These are phyloP conservation scores for Hygrophila difformis DNA, from an alignment of 257 asterid species.

Conservation along the genomic window DNA sequence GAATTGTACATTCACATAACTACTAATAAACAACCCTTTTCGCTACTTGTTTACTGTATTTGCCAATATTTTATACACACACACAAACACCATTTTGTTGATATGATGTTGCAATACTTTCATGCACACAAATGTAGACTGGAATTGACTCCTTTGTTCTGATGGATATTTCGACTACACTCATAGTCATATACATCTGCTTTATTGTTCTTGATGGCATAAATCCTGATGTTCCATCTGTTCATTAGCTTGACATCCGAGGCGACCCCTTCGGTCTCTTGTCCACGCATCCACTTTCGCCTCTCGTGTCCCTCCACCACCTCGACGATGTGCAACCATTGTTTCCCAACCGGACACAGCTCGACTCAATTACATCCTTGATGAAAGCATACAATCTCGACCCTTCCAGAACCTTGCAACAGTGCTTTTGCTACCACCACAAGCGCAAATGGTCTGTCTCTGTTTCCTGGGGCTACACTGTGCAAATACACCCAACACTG, in stretches of 20 bases:
- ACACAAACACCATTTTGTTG: too few relatives aligned
- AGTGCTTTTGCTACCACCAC: slow-evolving; percentile 50
- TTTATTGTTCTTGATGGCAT: too few relatives aligned
- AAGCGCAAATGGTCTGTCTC: slow-evolving; percentile 66
- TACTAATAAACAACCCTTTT: too few relatives aligned
- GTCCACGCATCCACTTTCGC: slow-evolving; percentile 76
- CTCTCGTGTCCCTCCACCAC: slow-evolving; percentile 86
- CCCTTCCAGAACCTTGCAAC: slow-evolving; percentile 61
- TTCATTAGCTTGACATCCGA: slow-evolving; percentile 59
- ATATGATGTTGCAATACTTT: too few relatives aligned
- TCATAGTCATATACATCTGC: too few relatives aligned
- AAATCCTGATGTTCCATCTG: too few relatives aligned
- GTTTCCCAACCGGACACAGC: slow-evolving; percentile 51
- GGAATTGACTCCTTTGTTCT: too few relatives aligned
- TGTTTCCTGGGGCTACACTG: slow-evolving; percentile 75
- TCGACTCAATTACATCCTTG: slow-evolving; percentile 40
- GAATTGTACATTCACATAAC: too few relatives aligned
- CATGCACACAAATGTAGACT: too few relatives aligned
- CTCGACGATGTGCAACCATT: slow-evolving; percentile 50
- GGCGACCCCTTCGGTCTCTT: slow-evolving; percentile 71
- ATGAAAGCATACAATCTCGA: slow-evolving; percentile 44
- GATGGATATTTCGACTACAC: too few relatives aligned
- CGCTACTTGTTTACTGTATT: too few relatives aligned
- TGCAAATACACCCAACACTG: slow-evolving; percentile 48
- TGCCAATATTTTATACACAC: too few relatives aligned